Conservation (phyloP, 768 basidiomycete genomes). For the Tricholoma sp. region DNA sequence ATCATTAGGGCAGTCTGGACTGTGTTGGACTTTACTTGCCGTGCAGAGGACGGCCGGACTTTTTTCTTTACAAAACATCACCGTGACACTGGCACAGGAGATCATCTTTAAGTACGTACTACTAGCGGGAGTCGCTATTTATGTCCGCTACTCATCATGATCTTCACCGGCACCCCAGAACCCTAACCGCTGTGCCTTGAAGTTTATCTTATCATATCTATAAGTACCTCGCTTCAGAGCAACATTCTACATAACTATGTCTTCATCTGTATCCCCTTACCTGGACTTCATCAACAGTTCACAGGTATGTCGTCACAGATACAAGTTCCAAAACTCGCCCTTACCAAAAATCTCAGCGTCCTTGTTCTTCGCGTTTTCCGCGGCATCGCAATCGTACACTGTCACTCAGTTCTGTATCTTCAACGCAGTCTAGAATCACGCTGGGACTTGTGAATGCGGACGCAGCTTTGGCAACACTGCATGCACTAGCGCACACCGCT, state of each 20-base stretch:
- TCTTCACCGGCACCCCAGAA: constrained; percentile 1
- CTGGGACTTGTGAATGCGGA: constrained; percentile 9
- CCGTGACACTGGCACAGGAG: neutral
- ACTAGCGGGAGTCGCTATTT: neutral
- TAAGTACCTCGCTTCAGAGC: constrained; percentile 2
- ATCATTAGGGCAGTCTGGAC: too few relatives aligned
- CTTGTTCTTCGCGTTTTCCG: neutral
- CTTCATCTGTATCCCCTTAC: constrained; percentile 14
- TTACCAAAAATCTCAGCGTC: neutral
- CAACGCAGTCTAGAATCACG: constrained; percentile 13
- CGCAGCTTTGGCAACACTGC: constrained; percentile 5
- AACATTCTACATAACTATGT: constrained; percentile 3
- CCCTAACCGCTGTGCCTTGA: neutral
- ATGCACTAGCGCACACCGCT: constrained; percentile 7
- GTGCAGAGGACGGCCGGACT: neutral
- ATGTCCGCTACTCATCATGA: neutral
- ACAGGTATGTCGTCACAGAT: neutral
- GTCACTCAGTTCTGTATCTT: constrained; percentile 13
- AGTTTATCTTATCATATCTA: constrained; percentile 3
- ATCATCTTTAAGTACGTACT: neutral
- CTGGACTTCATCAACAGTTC: neutral
- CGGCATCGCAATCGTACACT: constrained; percentile 13
- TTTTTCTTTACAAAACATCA: neutral
- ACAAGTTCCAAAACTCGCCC: neutral
- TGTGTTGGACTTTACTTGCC: neutral